Conservation (phyloP, 371 early-diverging fungal genomes). For the Circinella umbellata region DNA sequence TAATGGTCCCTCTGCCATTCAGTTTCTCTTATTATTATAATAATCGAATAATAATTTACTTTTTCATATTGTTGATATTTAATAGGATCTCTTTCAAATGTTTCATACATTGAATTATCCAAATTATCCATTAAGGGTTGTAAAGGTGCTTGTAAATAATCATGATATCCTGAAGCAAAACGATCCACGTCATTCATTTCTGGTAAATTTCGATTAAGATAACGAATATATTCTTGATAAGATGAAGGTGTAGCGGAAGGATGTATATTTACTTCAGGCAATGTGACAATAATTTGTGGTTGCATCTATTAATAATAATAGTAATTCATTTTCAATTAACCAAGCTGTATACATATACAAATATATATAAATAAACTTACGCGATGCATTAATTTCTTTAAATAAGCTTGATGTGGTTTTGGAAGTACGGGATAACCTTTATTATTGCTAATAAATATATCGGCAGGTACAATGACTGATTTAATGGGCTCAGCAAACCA, state of each 20-base stretch:
- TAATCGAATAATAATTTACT: slow-evolving; percentile 46
- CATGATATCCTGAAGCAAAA: slow-evolving; percentile 84
- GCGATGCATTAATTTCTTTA: slow-evolving; percentile 65
- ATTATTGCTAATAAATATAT: slow-evolving; percentile 74
- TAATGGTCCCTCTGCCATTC: too few relatives aligned
- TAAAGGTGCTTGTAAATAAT: slow-evolving; percentile 86
- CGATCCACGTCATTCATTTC: slow-evolving; percentile 66
- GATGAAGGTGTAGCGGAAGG: slow-evolving; percentile 42
- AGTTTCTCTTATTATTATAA: neutral
- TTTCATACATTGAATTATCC: slow-evolving; percentile 90
- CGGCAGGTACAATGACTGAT: slow-evolving; percentile 71
- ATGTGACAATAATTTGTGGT: slow-evolving; percentile 61
- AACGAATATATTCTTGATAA: slow-evolving; percentile 74
- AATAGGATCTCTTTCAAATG: slow-evolving; percentile 90
- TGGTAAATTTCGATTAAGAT: slow-evolving; percentile 69
- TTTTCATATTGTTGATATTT: slow-evolving; percentile 92
- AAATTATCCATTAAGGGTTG: slow-evolving; percentile 95
- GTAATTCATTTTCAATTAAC: too few relatives aligned
- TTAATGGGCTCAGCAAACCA: slow-evolving; percentile 93
- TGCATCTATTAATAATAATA: slow-evolving; percentile 33
- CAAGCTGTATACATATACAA: too few relatives aligned
- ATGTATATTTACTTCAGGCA: slow-evolving; percentile 32
- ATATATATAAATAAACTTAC: too few relatives aligned
- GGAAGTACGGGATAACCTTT: slow-evolving; percentile 89
- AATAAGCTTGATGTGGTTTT: slow-evolving; percentile 75